These are phyloP conservation scores for Naganishia onofrii DNA, from an alignment of 768 basidiomycete species.

Conservation along the genomic window DNA sequence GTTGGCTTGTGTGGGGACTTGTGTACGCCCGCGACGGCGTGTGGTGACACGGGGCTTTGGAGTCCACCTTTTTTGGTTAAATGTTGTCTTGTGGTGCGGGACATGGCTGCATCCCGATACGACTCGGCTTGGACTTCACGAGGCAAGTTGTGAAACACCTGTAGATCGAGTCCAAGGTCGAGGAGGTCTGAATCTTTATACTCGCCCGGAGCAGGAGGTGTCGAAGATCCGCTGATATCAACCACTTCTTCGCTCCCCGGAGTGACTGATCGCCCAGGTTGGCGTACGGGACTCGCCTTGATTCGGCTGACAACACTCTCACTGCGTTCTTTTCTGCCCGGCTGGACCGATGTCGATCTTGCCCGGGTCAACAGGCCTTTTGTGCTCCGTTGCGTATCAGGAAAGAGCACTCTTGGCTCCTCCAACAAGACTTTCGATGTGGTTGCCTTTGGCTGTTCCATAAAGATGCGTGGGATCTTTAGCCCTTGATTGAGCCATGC, in stretches of 20 bases:
- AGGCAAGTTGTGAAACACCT: conserved; percentile 67
- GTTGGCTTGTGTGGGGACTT: conserved; percentile 28
- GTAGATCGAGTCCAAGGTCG: conserved; percentile 67
- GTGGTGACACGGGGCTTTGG: conserved; percentile 50
- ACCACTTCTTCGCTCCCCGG: conserved; percentile 9
- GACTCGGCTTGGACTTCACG: conserved; percentile 60
- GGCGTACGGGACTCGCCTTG: conserved; percentile 32
- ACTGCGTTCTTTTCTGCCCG: conserved; percentile 2
- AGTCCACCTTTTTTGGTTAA: conserved; percentile 61
- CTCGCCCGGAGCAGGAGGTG: not conserved
- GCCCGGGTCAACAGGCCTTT: not conserved
- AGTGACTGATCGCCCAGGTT: conserved; percentile 18
- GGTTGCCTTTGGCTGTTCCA: not conserved
- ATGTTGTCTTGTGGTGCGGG: not conserved
- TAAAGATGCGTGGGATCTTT: conserved; percentile 17
- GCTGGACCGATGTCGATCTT: conserved; percentile 11
- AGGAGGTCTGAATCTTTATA: conserved; percentile 53
- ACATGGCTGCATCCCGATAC: conserved; percentile 7
- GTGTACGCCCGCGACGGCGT: conserved; percentile 54
- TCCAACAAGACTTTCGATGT: not conserved
- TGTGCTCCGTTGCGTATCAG: not conserved
- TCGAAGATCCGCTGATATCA: conserved; percentile 20
- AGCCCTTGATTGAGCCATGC: conserved; percentile 30
- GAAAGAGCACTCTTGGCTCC: conserved; percentile 9
- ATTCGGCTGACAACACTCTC: conserved; percentile 21